phyloP scores from a whole-genome alignment of 306 rosid genomes.

The Cucurbita maxima region DNA sequence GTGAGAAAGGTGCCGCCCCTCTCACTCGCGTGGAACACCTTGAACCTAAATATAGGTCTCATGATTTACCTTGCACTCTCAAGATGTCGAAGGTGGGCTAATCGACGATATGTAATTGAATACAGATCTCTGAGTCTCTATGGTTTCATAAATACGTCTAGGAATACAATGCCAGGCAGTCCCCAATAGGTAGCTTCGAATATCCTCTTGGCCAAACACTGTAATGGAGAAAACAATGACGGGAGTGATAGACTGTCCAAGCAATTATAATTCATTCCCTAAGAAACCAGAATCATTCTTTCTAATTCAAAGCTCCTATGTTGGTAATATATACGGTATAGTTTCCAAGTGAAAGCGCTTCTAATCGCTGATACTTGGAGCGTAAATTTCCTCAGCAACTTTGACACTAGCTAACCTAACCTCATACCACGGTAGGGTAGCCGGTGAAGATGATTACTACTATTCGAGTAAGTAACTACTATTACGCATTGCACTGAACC shows the following conservation, averaged over 20 bases:
- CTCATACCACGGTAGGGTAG: background rate
- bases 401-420: background rate
- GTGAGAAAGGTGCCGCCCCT: conserved; percentile 59
- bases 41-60: conserved; percentile 40
- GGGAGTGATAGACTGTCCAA: background rate
- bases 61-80: conserved; percentile 41
- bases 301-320: background rate
- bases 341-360: background rate
- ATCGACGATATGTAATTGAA: background rate
- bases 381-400: background rate
- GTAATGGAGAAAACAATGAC: background rate
- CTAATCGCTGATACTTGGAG: background rate
- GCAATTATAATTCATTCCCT: background rate
- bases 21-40: conserved; percentile 61
- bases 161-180: background rate
- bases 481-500: background rate
- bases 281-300: conserved; percentile 2
- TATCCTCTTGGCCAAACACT: background rate
- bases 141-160: background rate
- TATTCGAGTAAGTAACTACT: background rate
- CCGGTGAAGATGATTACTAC: background rate
- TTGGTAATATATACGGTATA: background rate
- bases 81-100: conserved; percentile 40
- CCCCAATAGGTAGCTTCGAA: background rate
- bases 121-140: conserved; percentile 20